phyloP scores from a whole-genome alignment of 257 asterid species.

The Echites panduratus region DNA sequence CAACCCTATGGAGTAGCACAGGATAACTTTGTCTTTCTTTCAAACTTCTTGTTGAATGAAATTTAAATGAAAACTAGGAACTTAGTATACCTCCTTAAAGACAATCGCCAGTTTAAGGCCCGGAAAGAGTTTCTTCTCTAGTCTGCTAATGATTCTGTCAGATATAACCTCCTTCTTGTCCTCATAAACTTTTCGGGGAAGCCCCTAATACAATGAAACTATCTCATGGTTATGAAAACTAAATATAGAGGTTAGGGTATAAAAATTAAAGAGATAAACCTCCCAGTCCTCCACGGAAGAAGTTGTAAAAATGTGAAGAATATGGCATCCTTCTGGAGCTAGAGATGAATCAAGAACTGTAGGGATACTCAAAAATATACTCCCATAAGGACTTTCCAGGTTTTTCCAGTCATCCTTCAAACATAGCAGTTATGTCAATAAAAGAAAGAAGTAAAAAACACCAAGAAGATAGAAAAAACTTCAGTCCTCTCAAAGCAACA shows the following conservation, averaged over 20 bases:
- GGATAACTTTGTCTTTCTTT: background rate
- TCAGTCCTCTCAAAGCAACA: conserved; percentile 7
- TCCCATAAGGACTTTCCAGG: conserved; percentile 79
- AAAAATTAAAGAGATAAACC: conserved; percentile 35
- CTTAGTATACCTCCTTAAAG: conserved; percentile 58
- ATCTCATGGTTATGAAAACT: conserved; percentile 3
- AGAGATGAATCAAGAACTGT: conserved; percentile 82
- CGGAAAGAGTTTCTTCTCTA: conserved; percentile 79
- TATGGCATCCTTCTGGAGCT: conserved; percentile 94
- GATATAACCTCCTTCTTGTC: conserved; percentile 87
- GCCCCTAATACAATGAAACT: conserved; percentile 47
- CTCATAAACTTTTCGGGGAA: conserved; percentile 65
- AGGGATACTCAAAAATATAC: conserved; percentile 96
- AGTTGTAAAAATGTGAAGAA: conserved; percentile 90
- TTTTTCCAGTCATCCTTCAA: conserved; percentile 74
- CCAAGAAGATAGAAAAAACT: background rate
- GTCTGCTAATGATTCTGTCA: conserved; percentile 64
- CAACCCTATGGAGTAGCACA: background rate
- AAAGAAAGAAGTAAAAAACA: conserved; percentile 7
- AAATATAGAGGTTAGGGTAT: background rate
- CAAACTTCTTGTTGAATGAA: background rate
- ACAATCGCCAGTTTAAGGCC: conserved; percentile 74
- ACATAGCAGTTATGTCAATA: conserved; percentile 15
- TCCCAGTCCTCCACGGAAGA: conserved; percentile 94
- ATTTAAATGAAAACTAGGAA: background rate